Evolutionary conservation across 768 basidiomycete species (phyloP), one percentile per base, ranked within the genome.

Genomic region (Suillus weaverae): DNA sequence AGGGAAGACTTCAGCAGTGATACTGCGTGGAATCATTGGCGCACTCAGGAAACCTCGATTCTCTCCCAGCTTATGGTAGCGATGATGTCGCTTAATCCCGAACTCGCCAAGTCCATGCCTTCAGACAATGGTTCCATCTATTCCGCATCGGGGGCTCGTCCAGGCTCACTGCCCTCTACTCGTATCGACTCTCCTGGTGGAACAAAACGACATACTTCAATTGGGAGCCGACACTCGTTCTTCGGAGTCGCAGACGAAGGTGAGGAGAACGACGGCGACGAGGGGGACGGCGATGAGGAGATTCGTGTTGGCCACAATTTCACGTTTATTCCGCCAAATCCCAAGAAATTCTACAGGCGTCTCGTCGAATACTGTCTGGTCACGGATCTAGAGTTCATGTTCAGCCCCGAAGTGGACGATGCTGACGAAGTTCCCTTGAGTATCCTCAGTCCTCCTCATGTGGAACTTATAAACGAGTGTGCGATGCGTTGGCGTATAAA

Each of bases 401-500:
- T 91, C 57, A 90, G 90, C 54, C 91, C 93, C 5, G 91, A 92
- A 64, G 89, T 98, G n/a, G 90, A 94, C 54, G 94, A 95, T 69
- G 91, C 94, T 69, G 94, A 98, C 69, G 95, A 99, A 79, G 97
- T 99, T 18, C 93, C 95, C 0, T 80, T 99, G 43, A 92, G 94
- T 8, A 98, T 99, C 63, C 78, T 99, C 20, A 94, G 94, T 4
- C 73, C 84, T 1, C 74, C 84, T 13, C 94, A 98, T 73, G 81
- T 94, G 48, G 90, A 92, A 63, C 80, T 99, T 43, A 84, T 98
- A 69, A 90, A 89, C 64, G 92, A 96, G 69, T 95, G 94, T 69
- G 94, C 94, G 3, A 69, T 91, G 65, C 84, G 94, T 48, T 99
- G 97, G 97, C 83, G 97, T 55, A 89, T 99, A 66, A 85, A 88